Percentiles rank a stretch among this genome's conserved stretches.
Conservation (phyloP, 768 basidiomycete genomes). For the Rhizopogon rudus region DNA sequence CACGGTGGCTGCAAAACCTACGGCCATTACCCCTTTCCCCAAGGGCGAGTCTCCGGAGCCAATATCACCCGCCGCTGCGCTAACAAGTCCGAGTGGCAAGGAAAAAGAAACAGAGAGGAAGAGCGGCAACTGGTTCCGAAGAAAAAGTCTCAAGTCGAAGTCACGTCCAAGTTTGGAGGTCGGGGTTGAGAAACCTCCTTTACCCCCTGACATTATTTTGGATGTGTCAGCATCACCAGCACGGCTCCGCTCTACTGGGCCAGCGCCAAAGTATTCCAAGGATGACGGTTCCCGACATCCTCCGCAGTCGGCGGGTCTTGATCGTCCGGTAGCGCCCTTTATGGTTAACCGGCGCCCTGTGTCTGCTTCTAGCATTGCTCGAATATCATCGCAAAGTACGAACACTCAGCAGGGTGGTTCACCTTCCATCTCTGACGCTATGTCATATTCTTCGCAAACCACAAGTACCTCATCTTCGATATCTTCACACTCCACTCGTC, state of each 20-base stretch:
- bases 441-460: constrained; percentile 4
- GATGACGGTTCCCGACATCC: constrained; percentile 13
- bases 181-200: constrained; percentile 8
- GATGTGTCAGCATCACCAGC: constrained; percentile 13
- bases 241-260: constrained; percentile 16
- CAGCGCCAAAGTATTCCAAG: constrained; percentile 21
- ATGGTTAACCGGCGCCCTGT: constrained; percentile 9
- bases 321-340: constrained; percentile 4
- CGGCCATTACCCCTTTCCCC: constrained; percentile 14
- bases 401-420: constrained; percentile 21
- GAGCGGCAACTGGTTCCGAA: constrained; percentile 26
- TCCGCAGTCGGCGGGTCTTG: constrained; percentile 13
- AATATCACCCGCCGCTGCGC: constrained; percentile 25
- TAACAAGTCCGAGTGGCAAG: constrained; percentile 14
- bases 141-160: constrained; percentile 19
- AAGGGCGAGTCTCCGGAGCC: constrained; percentile 14
- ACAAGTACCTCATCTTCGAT: constrained; percentile 7
- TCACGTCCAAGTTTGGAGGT: constrained; percentile 19
- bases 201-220: constrained; percentile 8
- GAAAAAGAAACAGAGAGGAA: constrained; percentile 40
- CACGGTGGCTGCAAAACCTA: constrained; percentile 3
- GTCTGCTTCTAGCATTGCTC: constrained; percentile 1
- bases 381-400: constrained; percentile 8
- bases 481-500: constrained; percentile 7
- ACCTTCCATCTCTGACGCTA: constrained; percentile 10